A percentile compares a stretch with the other conserved stretches of the same genome.
phyloP scores from a whole-genome alignment of 805 yeast species.

The Ogataea thermomethanolica region DNA sequence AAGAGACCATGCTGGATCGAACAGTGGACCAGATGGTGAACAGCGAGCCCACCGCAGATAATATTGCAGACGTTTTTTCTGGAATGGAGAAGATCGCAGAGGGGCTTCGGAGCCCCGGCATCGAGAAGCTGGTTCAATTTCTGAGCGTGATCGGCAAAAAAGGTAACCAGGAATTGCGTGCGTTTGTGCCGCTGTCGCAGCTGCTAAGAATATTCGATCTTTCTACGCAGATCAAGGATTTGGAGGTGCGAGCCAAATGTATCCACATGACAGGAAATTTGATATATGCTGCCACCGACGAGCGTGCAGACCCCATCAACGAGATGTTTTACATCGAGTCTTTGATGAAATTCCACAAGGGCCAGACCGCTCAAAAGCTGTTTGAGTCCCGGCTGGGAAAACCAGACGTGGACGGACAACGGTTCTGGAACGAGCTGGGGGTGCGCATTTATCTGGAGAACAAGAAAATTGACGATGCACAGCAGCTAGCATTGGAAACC shows the following conservation, averaged over 20 bases:
- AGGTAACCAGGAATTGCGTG: slow-evolving; percentile 16
- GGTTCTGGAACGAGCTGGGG: slow-evolving; percentile 57
- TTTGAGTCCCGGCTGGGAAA: slow-evolving; percentile 35
- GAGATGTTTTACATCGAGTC: slow-evolving; percentile 49
- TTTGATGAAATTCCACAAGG: slow-evolving; percentile 34
- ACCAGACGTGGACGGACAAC: slow-evolving; percentile 33
- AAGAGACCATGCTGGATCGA: slow-evolving; percentile 1
- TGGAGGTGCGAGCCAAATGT: slow-evolving; percentile 33
- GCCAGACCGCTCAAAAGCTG: slow-evolving; percentile 36
- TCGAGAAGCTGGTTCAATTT: slow-evolving; percentile 25
- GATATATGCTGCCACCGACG: slow-evolving; percentile 39
- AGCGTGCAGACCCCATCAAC: slow-evolving; percentile 47
- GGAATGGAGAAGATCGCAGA: slow-evolving; percentile 21
- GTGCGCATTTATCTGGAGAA: slow-evolving; percentile 36
- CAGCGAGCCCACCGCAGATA: slow-evolving; percentile 19
- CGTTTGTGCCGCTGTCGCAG: slow-evolving; percentile 34
- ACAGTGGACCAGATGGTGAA: slow-evolving; percentile 16
- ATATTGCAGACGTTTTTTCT: slow-evolving; percentile 21
- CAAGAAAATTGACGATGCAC: slow-evolving; percentile 36
- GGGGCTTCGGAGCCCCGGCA: slow-evolving; percentile 20
- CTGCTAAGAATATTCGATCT: slow-evolving; percentile 38
- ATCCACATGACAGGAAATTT: slow-evolving; percentile 40
- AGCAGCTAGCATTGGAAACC: slow-evolving; percentile 30
- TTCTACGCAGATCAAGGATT: slow-evolving; percentile 36
- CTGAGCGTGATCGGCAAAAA: slow-evolving; percentile 20